Conservation (phyloP, 1,139 yeast species). For the Geotrichum phurueaensis region DNA sequence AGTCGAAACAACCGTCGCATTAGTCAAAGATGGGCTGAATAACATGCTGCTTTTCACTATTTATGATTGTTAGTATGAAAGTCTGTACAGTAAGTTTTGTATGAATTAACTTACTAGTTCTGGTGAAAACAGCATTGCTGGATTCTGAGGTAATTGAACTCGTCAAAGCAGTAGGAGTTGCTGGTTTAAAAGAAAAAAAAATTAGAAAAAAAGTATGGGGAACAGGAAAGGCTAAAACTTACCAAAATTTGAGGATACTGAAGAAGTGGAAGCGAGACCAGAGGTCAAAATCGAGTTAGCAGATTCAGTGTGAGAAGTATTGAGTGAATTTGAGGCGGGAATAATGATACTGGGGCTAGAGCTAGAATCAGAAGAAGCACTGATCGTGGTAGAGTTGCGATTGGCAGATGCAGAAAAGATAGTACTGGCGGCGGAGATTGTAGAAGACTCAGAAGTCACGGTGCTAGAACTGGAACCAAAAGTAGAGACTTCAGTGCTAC, state of each 20-base stretch:
- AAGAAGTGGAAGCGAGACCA: not conserved
- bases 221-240: not conserved
- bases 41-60: too few relatives aligned
- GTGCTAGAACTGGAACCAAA: not conserved
- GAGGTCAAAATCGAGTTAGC: not conserved
- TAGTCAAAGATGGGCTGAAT: too few relatives aligned
- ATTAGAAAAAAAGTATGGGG: not conserved
- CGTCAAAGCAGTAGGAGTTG: too few relatives aligned
- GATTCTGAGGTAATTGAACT: not conserved
- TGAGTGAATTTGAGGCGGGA: not conserved
- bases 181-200: too few relatives aligned
- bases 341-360: not conserved
- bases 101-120: too few relatives aligned
- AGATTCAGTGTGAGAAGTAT: not conserved
- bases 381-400: not conserved
- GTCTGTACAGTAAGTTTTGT: too few relatives aligned
- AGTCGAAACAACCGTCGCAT: too few relatives aligned
- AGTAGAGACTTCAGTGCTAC: not conserved
- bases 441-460: not conserved
- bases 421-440: not conserved
- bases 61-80: too few relatives aligned
- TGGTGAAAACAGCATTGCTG: not conserved
- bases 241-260: not conserved
- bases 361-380: not conserved
- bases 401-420: not conserved